Evolutionary conservation across 139 green algal genomes (phyloP).

Genomic region (Choricystis sp.): DNA sequence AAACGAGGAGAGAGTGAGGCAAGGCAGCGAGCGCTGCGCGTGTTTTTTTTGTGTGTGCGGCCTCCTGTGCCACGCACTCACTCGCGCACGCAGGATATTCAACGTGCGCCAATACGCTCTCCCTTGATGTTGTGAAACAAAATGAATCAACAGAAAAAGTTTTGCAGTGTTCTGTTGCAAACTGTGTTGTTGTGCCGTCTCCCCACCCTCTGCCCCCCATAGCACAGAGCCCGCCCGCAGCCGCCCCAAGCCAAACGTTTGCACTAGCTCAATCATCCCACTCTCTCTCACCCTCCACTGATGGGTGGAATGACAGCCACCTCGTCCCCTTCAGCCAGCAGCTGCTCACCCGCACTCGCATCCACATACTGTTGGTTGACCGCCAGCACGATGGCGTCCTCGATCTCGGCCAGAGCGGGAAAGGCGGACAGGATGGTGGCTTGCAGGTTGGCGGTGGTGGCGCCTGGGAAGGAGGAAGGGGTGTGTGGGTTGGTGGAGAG

Average conservation of each 20-base stretch:
- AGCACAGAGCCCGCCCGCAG: not conserved
- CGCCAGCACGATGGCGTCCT: not conserved
- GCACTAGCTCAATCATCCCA: no score
- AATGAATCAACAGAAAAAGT: not conserved
- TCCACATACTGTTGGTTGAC: not conserved
- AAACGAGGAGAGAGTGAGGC: no score
- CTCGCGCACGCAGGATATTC: no score
- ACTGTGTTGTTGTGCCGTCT: not conserved
- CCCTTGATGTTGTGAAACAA: no score
- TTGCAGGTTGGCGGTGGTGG: not conserved
- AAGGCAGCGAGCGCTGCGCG: no score
- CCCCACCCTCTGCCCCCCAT: not conserved
- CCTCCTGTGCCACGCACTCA: no score
- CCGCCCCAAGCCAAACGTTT: not conserved
- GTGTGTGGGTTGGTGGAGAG: not conserved
- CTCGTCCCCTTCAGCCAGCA: not conserved
- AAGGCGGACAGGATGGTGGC: not conserved
- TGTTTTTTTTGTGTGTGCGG: no score
- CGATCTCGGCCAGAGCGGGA: not conserved
- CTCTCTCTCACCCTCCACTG: not conserved
- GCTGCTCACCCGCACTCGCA: not conserved
- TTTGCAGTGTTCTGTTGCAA: not conserved
- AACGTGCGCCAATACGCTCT: no score
- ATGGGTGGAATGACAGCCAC: not conserved
- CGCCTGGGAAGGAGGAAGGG: no score